Evolutionary conservation across 306 rosid species (phyloP).

Genomic region (Coriaria nepalensis): DNA sequence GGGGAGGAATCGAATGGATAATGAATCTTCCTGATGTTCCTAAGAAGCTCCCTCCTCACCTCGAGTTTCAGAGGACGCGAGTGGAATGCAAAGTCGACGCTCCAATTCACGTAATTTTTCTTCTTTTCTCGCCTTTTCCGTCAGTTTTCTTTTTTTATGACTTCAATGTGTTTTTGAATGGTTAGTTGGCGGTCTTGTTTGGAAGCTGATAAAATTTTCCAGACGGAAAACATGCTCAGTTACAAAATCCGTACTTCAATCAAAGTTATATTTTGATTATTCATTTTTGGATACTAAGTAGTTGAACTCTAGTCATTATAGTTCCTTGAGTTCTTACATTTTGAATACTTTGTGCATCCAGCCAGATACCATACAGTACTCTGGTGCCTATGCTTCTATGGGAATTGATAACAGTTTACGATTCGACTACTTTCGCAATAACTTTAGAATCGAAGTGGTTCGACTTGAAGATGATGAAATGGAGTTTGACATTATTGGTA

Average conservation of each 20-base stretch:
- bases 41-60: slow-evolving; percentile 23
- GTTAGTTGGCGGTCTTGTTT: no score
- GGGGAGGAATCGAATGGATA: slow-evolving; percentile 16
- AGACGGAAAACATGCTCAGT: no score
- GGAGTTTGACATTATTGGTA: slow-evolving; percentile 91
- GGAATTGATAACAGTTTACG: slow-evolving; percentile 62
- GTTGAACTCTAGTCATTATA: not conserved
- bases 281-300: not conserved
- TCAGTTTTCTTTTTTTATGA: not conserved
- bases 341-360: slow-evolving; percentile 26
- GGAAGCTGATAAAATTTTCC: not conserved
- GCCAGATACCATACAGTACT: slow-evolving; percentile 77
- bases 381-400: slow-evolving; percentile 63
- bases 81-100: slow-evolving; percentile 38
- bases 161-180: no score
- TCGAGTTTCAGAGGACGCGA: slow-evolving; percentile 36
- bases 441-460: slow-evolving; percentile 71
- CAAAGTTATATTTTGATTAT: not conserved
- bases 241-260: no score
- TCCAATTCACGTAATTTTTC: slow-evolving; percentile 23
- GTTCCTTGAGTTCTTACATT: no score
- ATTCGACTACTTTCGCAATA: slow-evolving; percentile 45
- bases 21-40: slow-evolving; percentile 36
- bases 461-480: slow-evolving; percentile 38
- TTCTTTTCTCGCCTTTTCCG: not conserved